Evolutionary conservation across 1,284 basidiomycete genomes (phyloP), one percentile per base, ranked within the genome.

Genomic region (Erythrobasidium hasegawianum): DNA sequence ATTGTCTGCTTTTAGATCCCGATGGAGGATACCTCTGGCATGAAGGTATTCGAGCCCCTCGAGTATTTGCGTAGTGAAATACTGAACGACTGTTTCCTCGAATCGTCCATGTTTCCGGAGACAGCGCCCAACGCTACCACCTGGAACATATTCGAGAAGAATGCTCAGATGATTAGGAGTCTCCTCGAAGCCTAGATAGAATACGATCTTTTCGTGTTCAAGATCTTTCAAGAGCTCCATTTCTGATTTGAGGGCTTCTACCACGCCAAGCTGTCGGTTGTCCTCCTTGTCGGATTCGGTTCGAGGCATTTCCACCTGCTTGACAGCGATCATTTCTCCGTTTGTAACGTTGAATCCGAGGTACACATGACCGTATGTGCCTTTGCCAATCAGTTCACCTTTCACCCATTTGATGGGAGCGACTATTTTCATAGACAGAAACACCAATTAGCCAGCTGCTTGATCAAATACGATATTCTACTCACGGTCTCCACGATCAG

Each of bases 281-380:
- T 97, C 93, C 72, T 86, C 87, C 75, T 87, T 88, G 79, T 98
- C 95, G 72, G 87, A 89, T 13, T 87, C 85, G 0, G 92, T 95
- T 57, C 86, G 85, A 0, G 95, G 94, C 66, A 95, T 83, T 78
- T 97, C 95, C 56, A 99, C 96, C 79, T 99, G 96, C 79, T 99
- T 99, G 72, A 99, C 96, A 7, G 96, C 96, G 73, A 98, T 94
- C 89, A 97, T 95, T 78, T 98, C 95, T 64, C 95, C 95, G 0
- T 94, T 97, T 0, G 91, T 95, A 16, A 90, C 91, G 77, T 98
- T 98, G 70, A 98, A 81, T n/a, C 92, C 96, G 57, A 97, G 85
- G 75, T 97, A 98, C 29, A 98, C 96, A 57, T 89, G 85, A 7
- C 95, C 95, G 75, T 94, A 99, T 2, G 93, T 96, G 24, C 96